Evolutionary conservation across 306 rosid genomes (phyloP), one percentile per base, ranked within the genome.

Genomic region (Rosa chinensis): DNA sequence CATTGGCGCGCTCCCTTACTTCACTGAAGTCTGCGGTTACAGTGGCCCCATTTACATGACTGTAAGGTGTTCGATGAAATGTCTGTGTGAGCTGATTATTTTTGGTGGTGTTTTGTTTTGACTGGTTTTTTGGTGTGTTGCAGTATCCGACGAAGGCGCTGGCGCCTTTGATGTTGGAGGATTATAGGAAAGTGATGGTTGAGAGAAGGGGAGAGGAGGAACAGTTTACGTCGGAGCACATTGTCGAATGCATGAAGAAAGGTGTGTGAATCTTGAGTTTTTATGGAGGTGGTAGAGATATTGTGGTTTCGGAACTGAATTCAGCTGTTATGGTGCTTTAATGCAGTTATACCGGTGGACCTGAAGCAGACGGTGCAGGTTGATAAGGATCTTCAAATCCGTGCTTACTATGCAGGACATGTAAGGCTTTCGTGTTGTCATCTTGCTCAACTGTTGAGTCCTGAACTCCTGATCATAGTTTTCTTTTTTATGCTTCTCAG

Each of bases 331-430:
- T 25, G 28, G 28, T 25, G 28, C 28, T 25, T 32, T 58, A 78
- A 40, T 85, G 89, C 85, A 92, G 97, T 94, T 87, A 84, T 86
- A 81, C 88, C 99, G 5, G 89, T 94, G 78, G 90, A 91, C 86
- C 84, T 94, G 85, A 92, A 80, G 92, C 97, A 94, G 82, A 92
- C 91, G 23, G 78, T 94, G 71, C 93, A 89, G 79, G 95, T 94
- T 78, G 99, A 91, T 83, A 82, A 86, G 78, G 97, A 92, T 56
- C 91, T 94, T 77, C 92, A 83, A 89, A 94, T 94, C 78, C 97
- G 99, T 72, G 95, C 97, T 28, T 94, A 92, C 84, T 94, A 94
- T 80, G 99, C 99, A 48, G 99, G 99, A 80, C 99, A 92, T 80
- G 99, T 94, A 87, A 88, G 88, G 70, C 80, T 83, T 82, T 82